Evolutionary conservation across 2,329 filamentous ascomycete genomes (phyloP).

Genomic region (Fusarium concolor): DNA sequence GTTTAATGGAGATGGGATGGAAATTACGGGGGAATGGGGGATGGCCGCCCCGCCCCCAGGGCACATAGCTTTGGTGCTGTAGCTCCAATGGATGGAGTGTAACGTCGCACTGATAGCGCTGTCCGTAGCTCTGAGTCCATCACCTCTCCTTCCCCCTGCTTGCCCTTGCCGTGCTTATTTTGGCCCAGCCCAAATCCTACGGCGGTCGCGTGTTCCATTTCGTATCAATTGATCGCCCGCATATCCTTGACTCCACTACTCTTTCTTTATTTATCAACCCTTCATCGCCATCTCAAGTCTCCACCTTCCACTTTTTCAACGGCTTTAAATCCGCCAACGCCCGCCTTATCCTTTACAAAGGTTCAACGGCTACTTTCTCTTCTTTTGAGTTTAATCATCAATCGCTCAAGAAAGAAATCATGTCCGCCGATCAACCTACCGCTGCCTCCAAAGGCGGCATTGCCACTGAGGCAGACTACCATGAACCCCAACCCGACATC

Average conservation of each 20-base stretch:
- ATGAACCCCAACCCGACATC: conserved; percentile 2
- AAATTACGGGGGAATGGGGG: not conserved
- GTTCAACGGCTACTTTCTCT: conserved; percentile 3
- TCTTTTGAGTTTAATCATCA: not conserved
- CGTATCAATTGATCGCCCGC: too few species aligned
- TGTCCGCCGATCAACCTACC: conserved; percentile 24
- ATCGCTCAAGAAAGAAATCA: not conserved
- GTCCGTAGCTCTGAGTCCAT: not conserved
- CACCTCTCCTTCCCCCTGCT: not conserved
- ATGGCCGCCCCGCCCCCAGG: not conserved
- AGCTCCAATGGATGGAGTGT: not conserved
- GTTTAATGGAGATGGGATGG: not conserved
- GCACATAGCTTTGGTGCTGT: too few species aligned
- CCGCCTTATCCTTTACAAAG: not conserved
- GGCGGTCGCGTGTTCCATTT: conserved; percentile 24
- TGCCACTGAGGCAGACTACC: conserved; percentile 24
- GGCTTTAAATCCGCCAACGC: conserved; percentile 19
- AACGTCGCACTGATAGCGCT: conserved; percentile 24
- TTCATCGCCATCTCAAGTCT: not conserved
- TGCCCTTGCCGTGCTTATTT: conserved; percentile 14
- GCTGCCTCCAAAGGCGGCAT: conserved; percentile 12
- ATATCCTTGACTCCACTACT: not conserved
- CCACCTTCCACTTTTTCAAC: conserved; percentile 21
- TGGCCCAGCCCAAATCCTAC: conserved; percentile 11
- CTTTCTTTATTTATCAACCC: not conserved